Conservation (phyloP, 768 basidiomycete genomes). For the Leccinum variicolor region DNA sequence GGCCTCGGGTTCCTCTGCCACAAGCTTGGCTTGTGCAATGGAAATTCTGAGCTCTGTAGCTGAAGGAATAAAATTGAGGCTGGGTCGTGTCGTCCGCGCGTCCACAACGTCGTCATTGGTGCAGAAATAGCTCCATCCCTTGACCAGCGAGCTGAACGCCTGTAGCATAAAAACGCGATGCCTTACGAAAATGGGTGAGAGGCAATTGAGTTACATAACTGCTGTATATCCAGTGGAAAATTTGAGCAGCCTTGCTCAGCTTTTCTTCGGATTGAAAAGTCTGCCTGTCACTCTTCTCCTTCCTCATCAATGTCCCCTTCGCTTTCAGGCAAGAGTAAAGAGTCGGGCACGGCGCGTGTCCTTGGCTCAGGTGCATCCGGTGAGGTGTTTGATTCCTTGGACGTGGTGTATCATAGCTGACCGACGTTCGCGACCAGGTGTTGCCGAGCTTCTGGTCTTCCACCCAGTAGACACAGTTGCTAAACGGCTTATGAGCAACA, state of each 20-base stretch:
- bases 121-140: not conserved
- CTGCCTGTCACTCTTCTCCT: not conserved
- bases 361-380: constrained; percentile 93
- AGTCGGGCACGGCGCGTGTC: constrained; percentile 87
- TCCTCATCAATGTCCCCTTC: constrained; percentile 44
- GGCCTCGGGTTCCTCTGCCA: not conserved
- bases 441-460: constrained; percentile 93
- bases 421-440: constrained; percentile 46
- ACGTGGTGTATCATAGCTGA: not conserved
- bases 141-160: not conserved
- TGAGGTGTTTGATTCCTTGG: constrained; percentile 23
- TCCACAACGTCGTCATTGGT: not conserved
- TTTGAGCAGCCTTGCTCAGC: not conserved
- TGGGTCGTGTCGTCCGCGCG: not conserved
- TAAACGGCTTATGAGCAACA: constrained; percentile 99
- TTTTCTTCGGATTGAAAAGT: not conserved
- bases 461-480: constrained; percentile 97
- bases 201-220: constrained; percentile 22
- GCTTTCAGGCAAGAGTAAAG: constrained; percentile 50
- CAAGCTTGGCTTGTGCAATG: not conserved
- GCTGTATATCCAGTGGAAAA: constrained; percentile 12
- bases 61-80: not conserved
- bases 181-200: constrained; percentile 8
- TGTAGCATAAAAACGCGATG: not conserved
- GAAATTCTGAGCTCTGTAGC: not conserved